Conservation (phyloP, 1,284 basidiomycete genomes). For the Polyporus tsugae region DNA sequence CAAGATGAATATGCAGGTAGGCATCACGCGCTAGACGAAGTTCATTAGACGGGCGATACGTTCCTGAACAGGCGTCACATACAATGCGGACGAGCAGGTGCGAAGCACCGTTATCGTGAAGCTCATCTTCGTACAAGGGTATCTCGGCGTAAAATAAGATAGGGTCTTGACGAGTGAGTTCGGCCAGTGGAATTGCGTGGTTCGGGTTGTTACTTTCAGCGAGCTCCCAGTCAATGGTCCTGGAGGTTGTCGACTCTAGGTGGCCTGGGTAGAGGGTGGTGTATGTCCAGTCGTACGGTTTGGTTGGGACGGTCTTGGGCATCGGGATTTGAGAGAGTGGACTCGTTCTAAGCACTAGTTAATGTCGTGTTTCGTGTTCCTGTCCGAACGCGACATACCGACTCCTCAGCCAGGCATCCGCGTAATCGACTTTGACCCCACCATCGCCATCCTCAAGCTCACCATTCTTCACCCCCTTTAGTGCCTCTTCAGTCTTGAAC, state of each 20-base stretch:
- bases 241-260: constrained; percentile 35
- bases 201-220: constrained; percentile 60
- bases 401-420: constrained; percentile 92
- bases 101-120: constrained; percentile 94
- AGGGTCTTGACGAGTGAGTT: constrained; percentile 90
- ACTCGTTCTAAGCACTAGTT: constrained; percentile 57
- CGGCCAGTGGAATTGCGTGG: constrained; percentile 81
- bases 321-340: constrained; percentile 71
- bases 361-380: constrained; percentile 4
- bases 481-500: constrained; percentile 77
- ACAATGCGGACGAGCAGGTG: constrained; percentile 86
- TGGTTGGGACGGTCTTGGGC: constrained; percentile 78
- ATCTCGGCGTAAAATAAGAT: constrained; percentile 96
- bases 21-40: constrained; percentile 90
- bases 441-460: constrained; percentile 83
- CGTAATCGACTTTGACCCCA: constrained; percentile 93
- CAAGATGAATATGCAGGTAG: constrained; percentile 93
- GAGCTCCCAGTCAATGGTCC: constrained; percentile 51
- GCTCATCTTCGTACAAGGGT: constrained; percentile 91
- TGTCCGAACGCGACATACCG: constrained; percentile 57
- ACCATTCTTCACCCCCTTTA: constrained; percentile 81
- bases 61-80: constrained; percentile 63
- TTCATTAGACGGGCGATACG: not conserved
- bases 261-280: constrained; percentile 89
- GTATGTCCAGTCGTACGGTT: constrained; percentile 99